Evolutionary conservation across 345 rosid species (phyloP).

Genomic region (Gossypium herbaceum): DNA sequence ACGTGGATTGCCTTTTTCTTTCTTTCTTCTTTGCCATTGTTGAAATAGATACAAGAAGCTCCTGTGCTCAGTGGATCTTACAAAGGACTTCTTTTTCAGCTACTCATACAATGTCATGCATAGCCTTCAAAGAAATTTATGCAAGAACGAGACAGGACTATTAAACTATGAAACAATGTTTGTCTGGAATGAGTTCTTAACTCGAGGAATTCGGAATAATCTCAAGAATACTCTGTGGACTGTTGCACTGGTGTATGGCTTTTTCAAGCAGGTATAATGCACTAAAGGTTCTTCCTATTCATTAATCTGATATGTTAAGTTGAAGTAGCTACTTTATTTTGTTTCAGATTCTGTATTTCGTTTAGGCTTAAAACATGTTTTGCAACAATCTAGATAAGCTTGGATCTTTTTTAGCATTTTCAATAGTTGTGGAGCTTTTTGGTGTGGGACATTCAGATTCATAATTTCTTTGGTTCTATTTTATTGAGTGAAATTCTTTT

Average conservation of each 20-base stretch:
- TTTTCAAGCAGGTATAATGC: slow-evolving; percentile 80
- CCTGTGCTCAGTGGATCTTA: slow-evolving; percentile 83
- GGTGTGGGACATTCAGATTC: not conserved
- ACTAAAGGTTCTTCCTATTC: not conserved
- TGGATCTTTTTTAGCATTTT: not conserved
- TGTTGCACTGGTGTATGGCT: slow-evolving; percentile 89
- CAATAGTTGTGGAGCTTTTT: not conserved
- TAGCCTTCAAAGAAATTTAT: slow-evolving; percentile 78
- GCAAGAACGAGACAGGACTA: slow-evolving; percentile 38
- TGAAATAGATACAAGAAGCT: slow-evolving; percentile 93
- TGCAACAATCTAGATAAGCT: not conserved
- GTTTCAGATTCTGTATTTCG: not conserved
- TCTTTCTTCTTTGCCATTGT: slow-evolving; percentile 30
- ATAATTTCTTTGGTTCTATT: not conserved
- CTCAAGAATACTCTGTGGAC: slow-evolving; percentile 81
- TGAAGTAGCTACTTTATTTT: not conserved
- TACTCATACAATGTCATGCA: slow-evolving; percentile 82
- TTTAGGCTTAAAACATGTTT: not conserved
- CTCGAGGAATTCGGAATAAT: slow-evolving; percentile 57
- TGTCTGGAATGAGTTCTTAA: slow-evolving; percentile 92
- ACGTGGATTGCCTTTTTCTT: slow-evolving; percentile 24
- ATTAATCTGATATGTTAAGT: not conserved
- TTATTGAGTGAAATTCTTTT: not conserved
- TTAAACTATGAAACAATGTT: slow-evolving; percentile 71
- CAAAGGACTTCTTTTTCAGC: slow-evolving; percentile 98